phyloP scores from a whole-genome alignment of 768 basidiomycete genomes.

The Lentinus tigrinus region DNA sequence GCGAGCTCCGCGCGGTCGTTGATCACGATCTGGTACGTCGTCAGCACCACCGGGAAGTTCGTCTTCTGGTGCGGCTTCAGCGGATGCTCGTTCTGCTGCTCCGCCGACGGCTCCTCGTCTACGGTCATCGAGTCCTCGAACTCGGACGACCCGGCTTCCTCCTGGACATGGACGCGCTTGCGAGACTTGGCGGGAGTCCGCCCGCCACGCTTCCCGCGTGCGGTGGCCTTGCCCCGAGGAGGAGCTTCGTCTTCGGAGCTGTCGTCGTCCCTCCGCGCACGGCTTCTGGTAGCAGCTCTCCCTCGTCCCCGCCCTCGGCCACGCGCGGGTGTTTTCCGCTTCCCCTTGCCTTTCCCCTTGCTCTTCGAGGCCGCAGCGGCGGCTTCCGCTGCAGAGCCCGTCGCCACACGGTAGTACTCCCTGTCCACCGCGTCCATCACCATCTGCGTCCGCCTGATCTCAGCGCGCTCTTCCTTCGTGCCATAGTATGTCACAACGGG shows the following conservation, averaged over 20 bases:
- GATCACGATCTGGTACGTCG: conserved; percentile 93
- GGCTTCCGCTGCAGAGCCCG: conserved; percentile 23
- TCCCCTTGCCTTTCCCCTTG: conserved; percentile 22
- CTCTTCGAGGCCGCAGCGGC: conserved; percentile 17
- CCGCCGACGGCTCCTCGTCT: conserved; percentile 4
- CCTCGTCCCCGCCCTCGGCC: background rate
- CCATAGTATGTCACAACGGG: conserved; percentile 93
- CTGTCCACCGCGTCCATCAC: conserved; percentile 27
- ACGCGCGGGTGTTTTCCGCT: background rate
- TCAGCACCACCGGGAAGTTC: conserved; percentile 78
- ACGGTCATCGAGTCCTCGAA: conserved; percentile 14
- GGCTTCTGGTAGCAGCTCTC: background rate
- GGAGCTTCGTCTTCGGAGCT: conserved; percentile 6
- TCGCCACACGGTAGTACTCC: conserved; percentile 22
- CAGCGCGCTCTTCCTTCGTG: conserved; percentile 73
- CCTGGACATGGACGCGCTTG: background rate
- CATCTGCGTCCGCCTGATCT: conserved; percentile 68
- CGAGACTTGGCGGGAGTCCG: background rate
- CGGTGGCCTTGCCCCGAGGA: background rate
- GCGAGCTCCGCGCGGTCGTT: conserved; percentile 68
- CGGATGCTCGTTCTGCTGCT: conserved; percentile 12
- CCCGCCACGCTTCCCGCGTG: background rate
- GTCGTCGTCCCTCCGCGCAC: background rate
- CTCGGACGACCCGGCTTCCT: conserved; percentile 13
- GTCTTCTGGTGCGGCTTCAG: conserved; percentile 32